Evolutionary conservation across 305 asterid species (phyloP).

Genomic region (Fraxinus velutina): DNA sequence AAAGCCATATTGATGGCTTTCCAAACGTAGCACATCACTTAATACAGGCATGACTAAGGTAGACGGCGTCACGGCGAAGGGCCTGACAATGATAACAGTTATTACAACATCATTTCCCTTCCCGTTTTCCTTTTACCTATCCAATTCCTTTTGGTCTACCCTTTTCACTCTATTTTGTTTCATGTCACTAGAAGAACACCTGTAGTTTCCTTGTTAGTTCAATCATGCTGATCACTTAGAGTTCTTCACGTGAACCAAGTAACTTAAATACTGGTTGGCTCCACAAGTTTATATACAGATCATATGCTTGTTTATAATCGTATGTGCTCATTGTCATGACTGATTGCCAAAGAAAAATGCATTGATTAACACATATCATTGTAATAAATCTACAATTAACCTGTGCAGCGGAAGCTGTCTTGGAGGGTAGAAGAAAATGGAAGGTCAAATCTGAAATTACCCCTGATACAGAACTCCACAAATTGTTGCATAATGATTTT

Average conservation of each 20-base stretch:
- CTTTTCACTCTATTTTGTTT: neutral
- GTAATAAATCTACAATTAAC: neutral
- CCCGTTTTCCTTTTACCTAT: neutral
- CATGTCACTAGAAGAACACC: neutral
- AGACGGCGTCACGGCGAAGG: neutral
- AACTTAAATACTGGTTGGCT: neutral
- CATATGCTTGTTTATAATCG: neutral
- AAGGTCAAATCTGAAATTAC: conserved; percentile 66
- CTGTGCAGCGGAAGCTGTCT: conserved; percentile 45
- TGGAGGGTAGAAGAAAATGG: conserved; percentile 50
- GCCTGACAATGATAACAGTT: neutral
- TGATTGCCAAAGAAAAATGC: neutral
- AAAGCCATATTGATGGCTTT: no score
- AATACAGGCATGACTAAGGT: neutral
- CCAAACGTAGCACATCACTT: neutral
- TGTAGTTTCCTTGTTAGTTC: neutral
- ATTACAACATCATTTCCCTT: neutral
- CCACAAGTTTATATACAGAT: neutral
- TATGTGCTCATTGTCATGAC: neutral
- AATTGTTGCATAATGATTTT: conserved; percentile 61
- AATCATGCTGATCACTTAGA: neutral
- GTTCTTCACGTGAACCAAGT: neutral
- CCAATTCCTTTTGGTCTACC: neutral
- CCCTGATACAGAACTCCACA: conserved; percentile 67
- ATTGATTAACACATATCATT: neutral